Evolutionary conservation across 495 filamentous ascomycete genomes (phyloP).

Genomic region (Penicillium maclennaniae): DNA sequence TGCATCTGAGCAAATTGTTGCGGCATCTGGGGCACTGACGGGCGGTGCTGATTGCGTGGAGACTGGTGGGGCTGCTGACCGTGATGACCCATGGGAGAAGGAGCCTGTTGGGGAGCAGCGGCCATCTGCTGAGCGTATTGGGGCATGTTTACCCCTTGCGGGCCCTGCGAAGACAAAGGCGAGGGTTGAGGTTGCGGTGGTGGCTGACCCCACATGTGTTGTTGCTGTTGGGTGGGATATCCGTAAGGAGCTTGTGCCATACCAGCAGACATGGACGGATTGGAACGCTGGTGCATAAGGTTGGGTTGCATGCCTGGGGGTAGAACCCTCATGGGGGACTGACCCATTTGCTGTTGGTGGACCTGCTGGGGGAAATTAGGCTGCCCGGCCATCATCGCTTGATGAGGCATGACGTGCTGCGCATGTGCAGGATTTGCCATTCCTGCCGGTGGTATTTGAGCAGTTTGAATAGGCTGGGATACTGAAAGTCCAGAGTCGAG

Average conservation of each 20-base stretch:
- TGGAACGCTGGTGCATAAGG: conserved; percentile 43
- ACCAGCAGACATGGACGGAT: conserved; percentile 39
- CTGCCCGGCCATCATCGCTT: conserved; percentile 41
- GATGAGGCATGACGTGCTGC: conserved; percentile 38
- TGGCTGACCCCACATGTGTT: conserved; percentile 52
- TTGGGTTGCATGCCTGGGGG: conserved; percentile 43
- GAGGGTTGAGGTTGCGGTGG: conserved; percentile 54
- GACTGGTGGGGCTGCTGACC: conserved; percentile 46
- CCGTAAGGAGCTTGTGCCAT: conserved; percentile 43
- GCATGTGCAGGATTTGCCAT: conserved; percentile 38
- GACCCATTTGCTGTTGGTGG: conserved; percentile 40
- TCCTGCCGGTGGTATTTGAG: conserved; percentile 35
- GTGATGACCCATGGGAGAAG: conserved; percentile 39
- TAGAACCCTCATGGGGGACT: conserved; percentile 43
- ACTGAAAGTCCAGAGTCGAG: conserved; percentile 47
- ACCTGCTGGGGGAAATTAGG: conserved; percentile 30
- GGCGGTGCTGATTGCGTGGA: conserved; percentile 45
- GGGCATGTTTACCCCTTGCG: conserved; percentile 41
- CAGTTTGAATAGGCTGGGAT: conserved; percentile 44
- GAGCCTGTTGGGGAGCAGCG: conserved; percentile 36
- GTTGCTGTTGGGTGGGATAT: conserved; percentile 45
- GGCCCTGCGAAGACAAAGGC: conserved; percentile 36
- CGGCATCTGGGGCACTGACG: conserved; percentile 38
- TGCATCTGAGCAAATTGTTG: conserved; percentile 47
- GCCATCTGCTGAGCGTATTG: conserved; percentile 45